A percentile compares a stretch with the other conserved stretches of the same genome.
phyloP scores from a whole-genome alignment of 2,329 filamentous ascomycete genomes.

The Camillea tinctor region DNA sequence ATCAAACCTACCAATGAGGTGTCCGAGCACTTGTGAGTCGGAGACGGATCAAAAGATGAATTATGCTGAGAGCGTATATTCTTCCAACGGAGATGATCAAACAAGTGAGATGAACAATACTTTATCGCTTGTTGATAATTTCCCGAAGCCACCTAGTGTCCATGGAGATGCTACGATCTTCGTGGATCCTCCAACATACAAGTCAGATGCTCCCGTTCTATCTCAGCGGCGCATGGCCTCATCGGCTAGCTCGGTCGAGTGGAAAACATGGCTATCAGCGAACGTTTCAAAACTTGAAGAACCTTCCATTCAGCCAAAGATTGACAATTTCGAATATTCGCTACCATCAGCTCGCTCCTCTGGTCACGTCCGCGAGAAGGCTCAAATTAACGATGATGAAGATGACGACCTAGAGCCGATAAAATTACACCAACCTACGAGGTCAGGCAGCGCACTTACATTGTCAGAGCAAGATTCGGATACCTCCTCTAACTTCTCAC shows the following conservation, averaged over 20 bases:
- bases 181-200: constrained; percentile 32
- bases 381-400: constrained; percentile 47
- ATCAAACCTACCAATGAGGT: constrained; percentile 40
- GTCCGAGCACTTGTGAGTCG: constrained; percentile 39
- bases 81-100: constrained; percentile 31
- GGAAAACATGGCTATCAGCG: constrained; percentile 55
- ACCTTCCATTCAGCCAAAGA: constrained; percentile 11
- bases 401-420: constrained; percentile 25
- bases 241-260: constrained; percentile 42
- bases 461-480: constrained; percentile 7
- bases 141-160: constrained; percentile 16
- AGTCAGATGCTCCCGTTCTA: constrained; percentile 17
- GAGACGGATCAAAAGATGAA: constrained; percentile 37
- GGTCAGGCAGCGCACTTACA: constrained; percentile 6
- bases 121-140: constrained; percentile 13
- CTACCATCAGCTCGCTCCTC: constrained; percentile 21
- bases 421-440: constrained; percentile 16
- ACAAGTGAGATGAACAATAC: constrained; percentile 7
- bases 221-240: constrained; percentile 30
- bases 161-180: constrained; percentile 37
- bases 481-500: background rate
- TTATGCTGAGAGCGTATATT: constrained; percentile 53
- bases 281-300: constrained; percentile 49
- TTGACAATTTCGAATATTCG: constrained; percentile 11
- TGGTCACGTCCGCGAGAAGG: constrained; percentile 48